Evolutionary conservation across 2,329 filamentous ascomycete genomes (phyloP), one percentile per base, ranked within the genome.

Genomic region (Rutstroemia sp.): DNA sequence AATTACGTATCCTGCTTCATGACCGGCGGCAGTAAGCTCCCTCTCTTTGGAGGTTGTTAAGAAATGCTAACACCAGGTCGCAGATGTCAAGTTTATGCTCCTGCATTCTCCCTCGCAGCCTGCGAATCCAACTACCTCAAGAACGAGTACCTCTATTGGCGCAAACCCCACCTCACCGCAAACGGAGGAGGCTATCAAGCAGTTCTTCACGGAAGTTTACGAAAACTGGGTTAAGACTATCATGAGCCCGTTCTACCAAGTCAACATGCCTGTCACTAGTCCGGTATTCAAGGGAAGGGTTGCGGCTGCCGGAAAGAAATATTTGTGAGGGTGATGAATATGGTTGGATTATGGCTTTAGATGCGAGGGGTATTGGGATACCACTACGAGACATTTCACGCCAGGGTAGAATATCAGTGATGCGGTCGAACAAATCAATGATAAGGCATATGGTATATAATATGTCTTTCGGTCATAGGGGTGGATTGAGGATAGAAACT

Each of bases 161-260:
- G 85, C 87, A 63, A 96, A 96, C 71, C 92, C 92, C 0, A 92
- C 86, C 2, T 88, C 86, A 58, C 86, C 90, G 5, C 89, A 92
- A 69, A 95, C 92, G 5, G 94, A 99, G 74, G 94, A 99, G 75
- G 92, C 94, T 4, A 88, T 97, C 65, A 85, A 90, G 70, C 89
- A 89, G 73, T 99, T 97, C 75, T 96, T 99, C 75, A 79, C 81
- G 16, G 94, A 99, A 70, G 88, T 96, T 12, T 97, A 96, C 74
- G 94, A 99, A 74, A 90, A 86, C 64, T 99, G 92, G 86, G 83
- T 96, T 62, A 99, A 99, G 79, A 89, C 92, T 12, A 84, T 92
- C 57, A 97, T 99, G 94, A 97, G 84, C 69, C 94, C 94, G 0
- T 99, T 99, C 71, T 97, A 96, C 75, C 79, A 81, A 54, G 83